Percentiles rank a stretch among this genome's conserved stretches.
Evolutionary conservation across 139 green algal genomes (phyloP).

Genomic region (Chlorella sp.): DNA sequence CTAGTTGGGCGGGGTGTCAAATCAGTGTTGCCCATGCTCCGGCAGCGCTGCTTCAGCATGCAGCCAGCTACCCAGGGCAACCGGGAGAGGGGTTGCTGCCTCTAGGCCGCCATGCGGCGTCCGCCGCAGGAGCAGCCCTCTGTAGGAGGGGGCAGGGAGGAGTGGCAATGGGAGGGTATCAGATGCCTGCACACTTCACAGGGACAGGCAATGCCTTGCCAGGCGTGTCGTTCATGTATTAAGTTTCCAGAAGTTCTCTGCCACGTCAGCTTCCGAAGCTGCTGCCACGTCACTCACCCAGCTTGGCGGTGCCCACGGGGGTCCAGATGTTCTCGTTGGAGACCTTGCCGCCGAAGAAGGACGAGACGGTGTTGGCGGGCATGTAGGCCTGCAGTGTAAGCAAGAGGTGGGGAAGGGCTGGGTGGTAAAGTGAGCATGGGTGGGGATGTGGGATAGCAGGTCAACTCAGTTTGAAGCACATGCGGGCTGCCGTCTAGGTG

Average conservation of each 20-base stretch:
- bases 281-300: background rate
- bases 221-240: too few relatives aligned
- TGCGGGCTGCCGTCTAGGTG: too few relatives aligned
- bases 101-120: background rate
- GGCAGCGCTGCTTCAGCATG: too few relatives aligned
- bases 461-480: too few relatives aligned
- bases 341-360: constrained; percentile 4
- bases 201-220: too few relatives aligned
- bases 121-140: background rate
- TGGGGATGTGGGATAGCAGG: background rate
- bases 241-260: too few relatives aligned
- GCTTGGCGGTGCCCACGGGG: background rate
- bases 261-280: too few relatives aligned
- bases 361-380: background rate
- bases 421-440: background rate
- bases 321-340: background rate
- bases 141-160: background rate
- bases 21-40: too few relatives aligned
- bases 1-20: too few relatives aligned
- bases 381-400: background rate
- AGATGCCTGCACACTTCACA: too few relatives aligned
- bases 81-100: too few relatives aligned
- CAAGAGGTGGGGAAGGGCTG: background rate
- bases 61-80: too few relatives aligned
- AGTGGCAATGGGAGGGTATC: background rate